These are phyloP conservation scores for Raphidocelis subcapitata DNA, from an alignment of 139 green algal genomes.

Conservation along the genomic window DNA sequence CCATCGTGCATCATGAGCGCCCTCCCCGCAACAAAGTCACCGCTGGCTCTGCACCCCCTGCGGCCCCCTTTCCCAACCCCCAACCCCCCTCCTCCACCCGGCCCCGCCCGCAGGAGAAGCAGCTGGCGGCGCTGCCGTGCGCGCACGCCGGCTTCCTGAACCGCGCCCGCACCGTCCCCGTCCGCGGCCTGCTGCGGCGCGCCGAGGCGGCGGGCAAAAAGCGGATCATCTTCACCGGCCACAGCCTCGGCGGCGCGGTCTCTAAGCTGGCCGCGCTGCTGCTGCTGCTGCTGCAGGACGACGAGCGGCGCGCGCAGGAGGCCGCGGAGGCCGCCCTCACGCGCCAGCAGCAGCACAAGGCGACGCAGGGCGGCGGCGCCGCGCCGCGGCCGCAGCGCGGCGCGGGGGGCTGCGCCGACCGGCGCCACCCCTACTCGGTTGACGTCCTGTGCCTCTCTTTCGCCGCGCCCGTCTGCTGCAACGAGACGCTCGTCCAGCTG, in stretches of 20 bases:
- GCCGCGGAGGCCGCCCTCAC: neutral
- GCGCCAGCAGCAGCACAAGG: neutral
- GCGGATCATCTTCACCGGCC: slow-evolving; percentile 68
- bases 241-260: slow-evolving; percentile 67
- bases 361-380: neutral
- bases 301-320: neutral
- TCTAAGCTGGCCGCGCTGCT: slow-evolving; percentile 66
- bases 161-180: slow-evolving; percentile 42
- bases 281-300: neutral
- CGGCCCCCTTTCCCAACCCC: too few relatives aligned
- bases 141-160: slow-evolving; percentile 66
- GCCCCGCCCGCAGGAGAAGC: neutral
- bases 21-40: too few relatives aligned
- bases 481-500: slow-evolving; percentile 55
- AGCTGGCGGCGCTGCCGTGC: slow-evolving; percentile 22
- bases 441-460: slow-evolving; percentile 63
- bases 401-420: too few relatives aligned
- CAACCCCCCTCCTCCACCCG: neutral
- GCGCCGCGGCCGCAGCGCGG: neutral
- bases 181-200: slow-evolving; percentile 45
- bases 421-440: neutral
- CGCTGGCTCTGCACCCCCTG: too few relatives aligned
- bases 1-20: too few relatives aligned
- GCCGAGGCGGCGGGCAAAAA: slow-evolving; percentile 23
- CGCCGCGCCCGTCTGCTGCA: slow-evolving; percentile 67